A percentile compares a stretch with the other conserved stretches of the same genome.
Conservation (phyloP, 192 early-diverging fungal genomes). For the Coemansia sp. region DNA sequence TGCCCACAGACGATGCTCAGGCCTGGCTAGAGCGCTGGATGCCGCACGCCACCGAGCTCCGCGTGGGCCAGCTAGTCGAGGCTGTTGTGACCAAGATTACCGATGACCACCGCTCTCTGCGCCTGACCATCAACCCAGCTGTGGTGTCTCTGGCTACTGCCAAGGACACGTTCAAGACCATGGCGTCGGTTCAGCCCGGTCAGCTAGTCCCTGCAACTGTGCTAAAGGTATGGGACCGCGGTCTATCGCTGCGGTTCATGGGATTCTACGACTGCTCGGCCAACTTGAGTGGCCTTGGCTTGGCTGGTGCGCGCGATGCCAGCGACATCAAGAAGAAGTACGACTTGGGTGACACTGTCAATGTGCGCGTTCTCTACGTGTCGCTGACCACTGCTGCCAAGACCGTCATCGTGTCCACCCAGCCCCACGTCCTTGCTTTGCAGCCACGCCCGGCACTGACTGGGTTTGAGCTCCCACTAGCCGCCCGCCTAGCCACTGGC, state of each 20-base stretch:
- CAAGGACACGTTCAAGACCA: constrained; percentile 58
- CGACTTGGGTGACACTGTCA: constrained; percentile 61
- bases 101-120: constrained; percentile 62
- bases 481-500: constrained; percentile 22
- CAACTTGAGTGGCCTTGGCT: constrained; percentile 51
- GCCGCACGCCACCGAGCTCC: constrained; percentile 55
- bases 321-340: constrained; percentile 57
- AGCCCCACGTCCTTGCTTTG: constrained; percentile 60
- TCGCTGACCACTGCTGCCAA: constrained; percentile 65
- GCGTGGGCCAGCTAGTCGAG: constrained; percentile 74
- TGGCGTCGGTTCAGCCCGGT: constrained; percentile 82
- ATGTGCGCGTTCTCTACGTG: constrained; percentile 73
- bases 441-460: constrained; percentile 36
- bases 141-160: constrained; percentile 56
- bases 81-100: constrained; percentile 63
- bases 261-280: constrained; percentile 76
- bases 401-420: constrained; percentile 58
- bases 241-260: constrained; percentile 72
- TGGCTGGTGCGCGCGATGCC: constrained; percentile 56
- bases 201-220: constrained; percentile 67
- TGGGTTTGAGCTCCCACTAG: constrained; percentile 37
- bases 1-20: constrained; percentile 67
- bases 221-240: constrained; percentile 61
- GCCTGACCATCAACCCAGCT: constrained; percentile 64
- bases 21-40: constrained; percentile 63